Evolutionary conservation across 2,329 filamentous ascomycete species (phyloP).

Genomic region (Penicillium polonicum): DNA sequence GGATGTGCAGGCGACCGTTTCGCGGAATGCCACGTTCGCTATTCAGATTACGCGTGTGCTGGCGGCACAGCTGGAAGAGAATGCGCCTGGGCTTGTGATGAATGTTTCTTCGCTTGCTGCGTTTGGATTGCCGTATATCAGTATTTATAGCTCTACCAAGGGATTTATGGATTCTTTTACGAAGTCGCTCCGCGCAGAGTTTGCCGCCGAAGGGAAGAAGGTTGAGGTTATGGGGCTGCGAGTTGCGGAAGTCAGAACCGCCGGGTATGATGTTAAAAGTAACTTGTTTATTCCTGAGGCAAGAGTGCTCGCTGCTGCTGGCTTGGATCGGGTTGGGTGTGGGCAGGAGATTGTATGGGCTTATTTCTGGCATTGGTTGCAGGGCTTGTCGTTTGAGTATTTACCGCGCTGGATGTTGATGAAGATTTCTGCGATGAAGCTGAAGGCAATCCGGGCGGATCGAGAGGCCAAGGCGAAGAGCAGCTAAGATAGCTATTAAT

Average conservation of each 20-base stretch:
- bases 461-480: conserved; percentile 11
- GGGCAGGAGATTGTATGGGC: conserved; percentile 30
- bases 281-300: conserved; percentile 32
- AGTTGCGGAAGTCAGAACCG: conserved; percentile 35
- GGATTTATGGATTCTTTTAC: conserved; percentile 47
- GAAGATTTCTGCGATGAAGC: conserved; percentile 9
- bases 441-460: conserved; percentile 14
- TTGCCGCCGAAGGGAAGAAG: conserved; percentile 37
- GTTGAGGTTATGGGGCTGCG: conserved; percentile 43
- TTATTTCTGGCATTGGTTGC: conserved; percentile 37
- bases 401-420: conserved; percentile 20
- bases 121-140: conserved; percentile 49
- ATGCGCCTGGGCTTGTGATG: conserved; percentile 49
- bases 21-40: conserved; percentile 53
- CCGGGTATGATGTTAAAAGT: conserved; percentile 23
- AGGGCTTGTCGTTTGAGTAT: conserved; percentile 20
- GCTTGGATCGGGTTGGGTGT: conserved; percentile 38
- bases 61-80: conserved; percentile 45
- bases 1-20: conserved; percentile 46
- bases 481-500: neutral
- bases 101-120: conserved; percentile 52
- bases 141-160: conserved; percentile 50
- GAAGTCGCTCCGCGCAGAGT: conserved; percentile 44
- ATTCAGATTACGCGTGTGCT: conserved; percentile 50
- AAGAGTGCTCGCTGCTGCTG: conserved; percentile 31